These are phyloP conservation scores for Annulohypoxylon bovei DNA, from an alignment of 495 filamentous ascomycete species.

Conservation along the genomic window DNA sequence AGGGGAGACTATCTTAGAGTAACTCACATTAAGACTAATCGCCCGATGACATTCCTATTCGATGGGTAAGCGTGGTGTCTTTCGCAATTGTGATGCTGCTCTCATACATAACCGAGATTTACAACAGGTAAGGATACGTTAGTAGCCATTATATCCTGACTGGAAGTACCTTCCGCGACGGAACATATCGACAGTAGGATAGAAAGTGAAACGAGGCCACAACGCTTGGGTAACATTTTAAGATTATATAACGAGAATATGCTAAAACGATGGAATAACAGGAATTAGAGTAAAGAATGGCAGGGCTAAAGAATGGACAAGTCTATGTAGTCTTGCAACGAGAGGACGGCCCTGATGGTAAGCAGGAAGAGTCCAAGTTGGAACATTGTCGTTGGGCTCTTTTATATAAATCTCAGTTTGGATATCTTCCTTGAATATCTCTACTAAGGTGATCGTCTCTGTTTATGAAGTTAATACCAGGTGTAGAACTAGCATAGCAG, in stretches of 20 bases:
- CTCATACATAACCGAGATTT: constrained; percentile 1
- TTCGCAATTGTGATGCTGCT: neutral
- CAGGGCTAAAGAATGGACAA: neutral
- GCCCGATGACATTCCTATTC: constrained; percentile 7
- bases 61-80: neutral
- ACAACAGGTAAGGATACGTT: neutral
- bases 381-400: neutral
- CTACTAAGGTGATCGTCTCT: neutral
- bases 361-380: neutral
- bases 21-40: constrained; percentile 1
- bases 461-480: neutral
- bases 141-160: too few relatives aligned
- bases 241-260: neutral
- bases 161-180: neutral
- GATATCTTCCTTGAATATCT: neutral
- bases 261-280: neutral
- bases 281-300: neutral
- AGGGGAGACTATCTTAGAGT: neutral
- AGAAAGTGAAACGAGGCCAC: neutral
- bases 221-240: neutral
- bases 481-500: neutral
- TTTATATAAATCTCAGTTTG: neutral
- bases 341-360: neutral
- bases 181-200: neutral
- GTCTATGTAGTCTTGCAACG: neutral